Conservation (phyloP, 352 stramenopile species). For the Globisporangium middletonii region DNA sequence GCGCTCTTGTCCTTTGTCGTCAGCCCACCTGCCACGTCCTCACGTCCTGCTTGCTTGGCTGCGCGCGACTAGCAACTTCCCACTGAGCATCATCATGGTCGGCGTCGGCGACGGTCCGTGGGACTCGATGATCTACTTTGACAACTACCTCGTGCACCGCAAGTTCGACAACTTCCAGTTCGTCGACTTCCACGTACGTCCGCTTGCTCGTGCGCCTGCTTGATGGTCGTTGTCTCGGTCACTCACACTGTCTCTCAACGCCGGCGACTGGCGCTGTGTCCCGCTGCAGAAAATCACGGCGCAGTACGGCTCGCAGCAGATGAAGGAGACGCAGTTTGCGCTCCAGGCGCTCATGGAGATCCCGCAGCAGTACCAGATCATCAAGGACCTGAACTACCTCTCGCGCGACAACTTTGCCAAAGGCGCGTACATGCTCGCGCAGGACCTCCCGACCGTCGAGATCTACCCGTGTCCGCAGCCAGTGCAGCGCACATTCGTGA, state of each 20-base stretch:
- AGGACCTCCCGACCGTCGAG: conserved; percentile 55
- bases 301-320: conserved; percentile 34
- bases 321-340: conserved; percentile 66
- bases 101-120: conserved; percentile 77
- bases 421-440: conserved; percentile 37
- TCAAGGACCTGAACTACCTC: conserved; percentile 69
- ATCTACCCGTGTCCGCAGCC: conserved; percentile 50
- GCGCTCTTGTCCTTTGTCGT: neutral
- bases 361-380: conserved; percentile 71
- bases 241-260: neutral
- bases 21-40: neutral
- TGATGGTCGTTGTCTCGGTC: neutral
- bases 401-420: conserved; percentile 18
- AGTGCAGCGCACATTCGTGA: conserved; percentile 18
- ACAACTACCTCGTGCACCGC: conserved; percentile 69
- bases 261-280: neutral
- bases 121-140: conserved; percentile 79
- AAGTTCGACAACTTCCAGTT: conserved; percentile 89
- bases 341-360: conserved; percentile 84
- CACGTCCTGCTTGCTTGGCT: neutral
- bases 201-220: neutral
- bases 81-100: conserved; percentile 76
- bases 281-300: conserved; percentile 42
- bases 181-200: conserved; percentile 67
- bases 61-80: conserved; percentile 46